phyloP scores from a whole-genome alignment of 1,139 yeast genomes.

The Kurtzmaniella quercitrusa region DNA sequence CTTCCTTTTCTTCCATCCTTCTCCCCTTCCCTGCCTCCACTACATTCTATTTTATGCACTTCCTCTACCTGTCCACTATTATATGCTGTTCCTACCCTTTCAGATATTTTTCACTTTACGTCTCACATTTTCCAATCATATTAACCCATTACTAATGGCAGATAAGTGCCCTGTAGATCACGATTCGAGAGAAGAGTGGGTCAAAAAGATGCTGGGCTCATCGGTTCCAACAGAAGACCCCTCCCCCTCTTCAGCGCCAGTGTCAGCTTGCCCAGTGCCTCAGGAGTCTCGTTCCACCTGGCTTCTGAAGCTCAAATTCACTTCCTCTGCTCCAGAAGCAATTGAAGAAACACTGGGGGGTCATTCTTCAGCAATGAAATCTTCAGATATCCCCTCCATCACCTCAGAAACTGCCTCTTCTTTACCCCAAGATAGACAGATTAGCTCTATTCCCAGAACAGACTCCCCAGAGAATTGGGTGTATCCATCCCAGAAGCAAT shows the following conservation, averaged over 20 bases:
- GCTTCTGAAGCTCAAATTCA: slow-evolving; percentile 34
- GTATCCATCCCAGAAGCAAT: slow-evolving; percentile 93
- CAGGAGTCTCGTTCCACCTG: slow-evolving; percentile 56
- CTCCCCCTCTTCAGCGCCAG: slow-evolving; percentile 17
- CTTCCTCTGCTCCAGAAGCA: slow-evolving; percentile 33
- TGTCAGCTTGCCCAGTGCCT: slow-evolving; percentile 64
- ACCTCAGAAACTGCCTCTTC: too few relatives aligned
- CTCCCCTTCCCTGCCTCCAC: too few relatives aligned
- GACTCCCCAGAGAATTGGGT: slow-evolving; percentile 70
- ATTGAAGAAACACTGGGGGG: slow-evolving; percentile 43
- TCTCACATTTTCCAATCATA: slow-evolving; percentile 2
- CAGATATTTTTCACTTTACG: background rate
- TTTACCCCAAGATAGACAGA: slow-evolving; percentile 65
- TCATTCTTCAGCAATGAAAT: slow-evolving; percentile 35
- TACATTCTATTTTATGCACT: too few relatives aligned
- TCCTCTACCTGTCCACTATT: too few relatives aligned
- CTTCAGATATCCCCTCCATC: slow-evolving; percentile 19
- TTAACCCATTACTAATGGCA: slow-evolving; percentile 3
- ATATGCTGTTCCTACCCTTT: background rate
- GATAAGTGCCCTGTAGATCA: slow-evolving; percentile 26
- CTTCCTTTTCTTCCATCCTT: too few relatives aligned
- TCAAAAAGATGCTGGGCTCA: slow-evolving; percentile 8
- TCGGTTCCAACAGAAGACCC: background rate
- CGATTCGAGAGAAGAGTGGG: slow-evolving; percentile 16
- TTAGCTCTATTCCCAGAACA: slow-evolving; percentile 84